These are phyloP conservation scores for Fomitiporia mediterranea DNA, from an alignment of 1,284 basidiomycete genomes.

Conservation along the genomic window DNA sequence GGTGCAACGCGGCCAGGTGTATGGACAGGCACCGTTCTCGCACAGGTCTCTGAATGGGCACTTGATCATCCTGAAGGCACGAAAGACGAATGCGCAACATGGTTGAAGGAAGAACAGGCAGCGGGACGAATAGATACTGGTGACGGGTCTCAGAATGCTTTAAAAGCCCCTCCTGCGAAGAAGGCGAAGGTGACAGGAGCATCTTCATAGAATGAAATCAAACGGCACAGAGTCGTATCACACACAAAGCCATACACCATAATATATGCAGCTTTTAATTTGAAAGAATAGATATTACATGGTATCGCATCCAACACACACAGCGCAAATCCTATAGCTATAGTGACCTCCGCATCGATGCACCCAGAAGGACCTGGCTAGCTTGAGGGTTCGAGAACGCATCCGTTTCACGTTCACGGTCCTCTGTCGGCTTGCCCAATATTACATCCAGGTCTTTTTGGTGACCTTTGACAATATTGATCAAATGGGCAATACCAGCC, in stretches of 20 bases:
- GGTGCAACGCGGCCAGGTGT: constrained; percentile 55
- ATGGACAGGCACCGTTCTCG: constrained; percentile 63
- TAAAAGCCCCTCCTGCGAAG: constrained; percentile 10
- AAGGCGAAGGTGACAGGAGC: constrained; percentile 2
- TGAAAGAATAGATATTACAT: background rate
- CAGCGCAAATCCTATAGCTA: background rate
- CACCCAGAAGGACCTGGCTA: constrained; percentile 16
- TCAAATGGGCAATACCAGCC: constrained; percentile 74
- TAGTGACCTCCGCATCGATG: constrained; percentile 6
- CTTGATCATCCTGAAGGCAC: constrained; percentile 65
- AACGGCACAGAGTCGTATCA: background rate
- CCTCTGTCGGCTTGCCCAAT: constrained; percentile 44
- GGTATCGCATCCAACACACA: background rate
- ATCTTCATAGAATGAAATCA: background rate
- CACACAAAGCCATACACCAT: background rate
- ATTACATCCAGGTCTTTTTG: constrained; percentile 72
- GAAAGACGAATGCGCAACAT: constrained; percentile 61
- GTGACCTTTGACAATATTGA: constrained; percentile 64
- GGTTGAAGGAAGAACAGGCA: constrained; percentile 55
- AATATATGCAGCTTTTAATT: background rate
- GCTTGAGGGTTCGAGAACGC: constrained; percentile 19
- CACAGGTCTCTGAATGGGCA: constrained; percentile 76
- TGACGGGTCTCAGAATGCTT: background rate
- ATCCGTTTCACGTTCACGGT: constrained; percentile 32
- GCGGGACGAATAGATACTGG: constrained; percentile 36